phyloP scores from a whole-genome alignment of 2,329 filamentous ascomycete genomes.

The Trematosphaeria pertusa region DNA sequence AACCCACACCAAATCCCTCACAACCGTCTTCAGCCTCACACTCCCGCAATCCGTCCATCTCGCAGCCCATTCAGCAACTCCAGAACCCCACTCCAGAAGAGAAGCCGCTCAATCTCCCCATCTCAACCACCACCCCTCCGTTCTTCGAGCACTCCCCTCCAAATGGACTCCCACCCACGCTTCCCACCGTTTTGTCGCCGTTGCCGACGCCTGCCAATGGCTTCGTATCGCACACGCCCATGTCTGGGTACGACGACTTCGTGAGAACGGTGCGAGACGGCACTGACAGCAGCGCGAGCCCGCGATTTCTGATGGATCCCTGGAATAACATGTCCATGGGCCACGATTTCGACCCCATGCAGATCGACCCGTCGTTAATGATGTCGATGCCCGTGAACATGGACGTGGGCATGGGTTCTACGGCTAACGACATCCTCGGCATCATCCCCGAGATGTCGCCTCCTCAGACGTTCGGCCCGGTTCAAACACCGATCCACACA shows the following conservation, averaged over 20 bases:
- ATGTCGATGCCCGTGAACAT: constrained; percentile 54
- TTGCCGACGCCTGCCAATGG: constrained; percentile 47
- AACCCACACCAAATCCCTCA: constrained; percentile 37
- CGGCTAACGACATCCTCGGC: constrained; percentile 51
- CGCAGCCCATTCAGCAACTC: constrained; percentile 38
- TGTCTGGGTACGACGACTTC: constrained; percentile 57
- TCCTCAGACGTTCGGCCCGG: constrained; percentile 44
- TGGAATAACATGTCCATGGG: constrained; percentile 57
- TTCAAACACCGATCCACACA: constrained; percentile 56
- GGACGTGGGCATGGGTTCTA: constrained; percentile 51
- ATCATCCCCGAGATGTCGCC: constrained; percentile 55
- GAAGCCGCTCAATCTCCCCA: constrained; percentile 33
- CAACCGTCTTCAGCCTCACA: constrained; percentile 39
- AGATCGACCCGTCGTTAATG: constrained; percentile 54
- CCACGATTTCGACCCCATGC: constrained; percentile 52
- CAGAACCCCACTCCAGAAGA: constrained; percentile 43
- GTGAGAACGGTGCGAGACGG: constrained; percentile 47
- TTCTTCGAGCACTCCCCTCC: constrained; percentile 52
- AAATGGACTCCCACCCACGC: constrained; percentile 37
- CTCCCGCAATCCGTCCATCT: constrained; percentile 41
- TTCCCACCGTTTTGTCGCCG: constrained; percentile 45
- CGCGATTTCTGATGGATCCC: constrained; percentile 56
- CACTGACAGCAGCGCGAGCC: constrained; percentile 52
- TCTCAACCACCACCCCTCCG: constrained; percentile 41
- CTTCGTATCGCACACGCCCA: constrained; percentile 53